Evolutionary conservation across 2,329 filamentous ascomycete species (phyloP), one percentile per base, ranked within the genome.

Genomic region (Bipolaris bicolor): DNA sequence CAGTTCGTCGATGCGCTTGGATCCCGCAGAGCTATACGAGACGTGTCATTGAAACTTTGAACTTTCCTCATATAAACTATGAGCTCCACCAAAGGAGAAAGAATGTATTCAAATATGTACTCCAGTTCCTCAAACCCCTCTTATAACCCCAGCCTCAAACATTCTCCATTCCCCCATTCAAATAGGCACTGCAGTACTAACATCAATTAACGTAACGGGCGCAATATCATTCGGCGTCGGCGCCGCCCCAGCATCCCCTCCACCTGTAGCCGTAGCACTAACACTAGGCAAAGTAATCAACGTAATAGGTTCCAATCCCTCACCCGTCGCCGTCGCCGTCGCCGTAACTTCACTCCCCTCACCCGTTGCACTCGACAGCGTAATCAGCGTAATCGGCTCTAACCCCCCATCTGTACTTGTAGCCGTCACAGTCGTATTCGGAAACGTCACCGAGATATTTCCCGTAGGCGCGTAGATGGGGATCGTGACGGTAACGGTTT

Each of bases 1-100:
- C 7, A 53, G 44, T 31, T 49, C 49, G 2, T 54, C 49, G 7
- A 57, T 57, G 55, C 36, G 55, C 9, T 13, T 57, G 44, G 41
- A 31, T 45, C 29, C 50, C 3, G 43, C 49, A 7, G 55, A 53
- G 26, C n/a, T 57, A 2, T 57, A 48, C 34, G 49, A 57, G 24
- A 49, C 20, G 0, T 57, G 55, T 31, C 44, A 49, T 34, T 57
- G n/a, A 54, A 7, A 24, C 22, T 5, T 24, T 24, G 22, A 1
- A 6, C 22, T 24, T 26, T 26, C 24, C 24, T 4, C 24, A 26
- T 26, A 26, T 26, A 26, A 26, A 26, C 24, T 26, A 26, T 7
- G 24, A 24, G 22, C 22, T 24, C 22, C 22, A 5, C 22, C 22
- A 24, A 24, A 24, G n/a, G n/a, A n/a, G n/a, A n/a, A n/a, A n/a